Percentiles rank a stretch among this genome's conserved stretches.
These are phyloP conservation scores for Nigrograna mackinnonii DNA, from an alignment of 2,329 filamentous ascomycete species.

Conservation along the genomic window DNA sequence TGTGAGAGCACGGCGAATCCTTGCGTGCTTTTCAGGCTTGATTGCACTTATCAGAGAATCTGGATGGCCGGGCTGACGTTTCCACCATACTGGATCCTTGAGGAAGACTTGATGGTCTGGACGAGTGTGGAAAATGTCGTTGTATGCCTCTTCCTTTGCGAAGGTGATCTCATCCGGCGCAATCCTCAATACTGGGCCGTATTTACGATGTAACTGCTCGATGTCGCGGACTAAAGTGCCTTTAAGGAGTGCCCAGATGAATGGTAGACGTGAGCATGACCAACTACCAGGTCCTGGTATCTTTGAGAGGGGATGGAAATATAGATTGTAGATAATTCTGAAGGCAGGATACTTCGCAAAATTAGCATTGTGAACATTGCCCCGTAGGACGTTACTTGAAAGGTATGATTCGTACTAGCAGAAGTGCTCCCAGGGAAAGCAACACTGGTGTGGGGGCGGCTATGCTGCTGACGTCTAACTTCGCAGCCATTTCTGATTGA, in stretches of 20 bases:
- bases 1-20: constrained; percentile 3
- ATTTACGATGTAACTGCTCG: constrained; percentile 5
- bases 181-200: constrained; percentile 9
- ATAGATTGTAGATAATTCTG: constrained; percentile 7
- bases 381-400: no score
- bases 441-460: no score
- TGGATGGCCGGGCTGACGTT: neutral
- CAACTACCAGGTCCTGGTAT: constrained; percentile 10
- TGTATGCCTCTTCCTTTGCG: constrained; percentile 9
- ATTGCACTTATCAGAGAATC: constrained; percentile 1
- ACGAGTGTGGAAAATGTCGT: constrained; percentile 9
- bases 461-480: no score
- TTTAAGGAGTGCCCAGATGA: neutral
- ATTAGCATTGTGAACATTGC: no score
- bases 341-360: constrained; percentile 4
- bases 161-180: constrained; percentile 11
- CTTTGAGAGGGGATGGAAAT: constrained; percentile 9
- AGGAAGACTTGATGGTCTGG: neutral
- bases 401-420: no score
- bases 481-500: no score
- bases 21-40: constrained; percentile 5
- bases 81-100: constrained; percentile 8
- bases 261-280: constrained; percentile 7
- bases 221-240: constrained; percentile 7
- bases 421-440: no score